phyloP scores from a whole-genome alignment of 495 filamentous ascomycete genomes.

The Lichenothelia convexa region DNA sequence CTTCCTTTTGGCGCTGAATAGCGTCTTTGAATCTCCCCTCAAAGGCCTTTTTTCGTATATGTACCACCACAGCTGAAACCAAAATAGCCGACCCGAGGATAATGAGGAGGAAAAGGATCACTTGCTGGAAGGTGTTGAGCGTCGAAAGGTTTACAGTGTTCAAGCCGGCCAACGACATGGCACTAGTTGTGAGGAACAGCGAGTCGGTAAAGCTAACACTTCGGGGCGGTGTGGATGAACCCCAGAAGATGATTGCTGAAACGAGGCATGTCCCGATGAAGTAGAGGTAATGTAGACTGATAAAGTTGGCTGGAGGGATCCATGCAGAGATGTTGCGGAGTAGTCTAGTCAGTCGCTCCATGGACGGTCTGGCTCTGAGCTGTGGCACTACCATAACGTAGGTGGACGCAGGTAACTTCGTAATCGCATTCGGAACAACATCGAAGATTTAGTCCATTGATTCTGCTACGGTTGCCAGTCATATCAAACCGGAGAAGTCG shows the following conservation, averaged over 20 bases:
- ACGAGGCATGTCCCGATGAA: constrained; percentile 50
- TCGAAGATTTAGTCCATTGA: no score
- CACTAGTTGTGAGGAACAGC: constrained; percentile 57
- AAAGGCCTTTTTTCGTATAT: constrained; percentile 51
- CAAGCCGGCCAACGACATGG: constrained; percentile 55
- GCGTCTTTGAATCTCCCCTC: constrained; percentile 45
- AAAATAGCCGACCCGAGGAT: constrained; percentile 54
- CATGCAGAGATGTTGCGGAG: no score
- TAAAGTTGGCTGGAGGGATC: constrained; percentile 55
- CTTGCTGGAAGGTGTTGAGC: constrained; percentile 65
- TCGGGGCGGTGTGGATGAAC: constrained; percentile 37
- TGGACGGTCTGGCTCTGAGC: no score
- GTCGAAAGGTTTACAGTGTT: constrained; percentile 40
- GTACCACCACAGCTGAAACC: constrained; percentile 42
- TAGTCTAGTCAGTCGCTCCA: no score
- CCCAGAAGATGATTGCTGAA: constrained; percentile 56
- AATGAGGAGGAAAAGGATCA: constrained; percentile 52
- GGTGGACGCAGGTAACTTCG: no score
- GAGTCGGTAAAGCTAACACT: constrained; percentile 57
- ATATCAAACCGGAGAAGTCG: no score
- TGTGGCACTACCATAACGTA: no score
- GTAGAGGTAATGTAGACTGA: constrained; percentile 62
- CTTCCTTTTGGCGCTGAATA: constrained; percentile 28
- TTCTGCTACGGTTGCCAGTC: no score
- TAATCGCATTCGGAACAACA: no score